Evolutionary conservation across 2,329 filamentous ascomycete genomes (phyloP).

Genomic region (Sporothrix sp.): DNA sequence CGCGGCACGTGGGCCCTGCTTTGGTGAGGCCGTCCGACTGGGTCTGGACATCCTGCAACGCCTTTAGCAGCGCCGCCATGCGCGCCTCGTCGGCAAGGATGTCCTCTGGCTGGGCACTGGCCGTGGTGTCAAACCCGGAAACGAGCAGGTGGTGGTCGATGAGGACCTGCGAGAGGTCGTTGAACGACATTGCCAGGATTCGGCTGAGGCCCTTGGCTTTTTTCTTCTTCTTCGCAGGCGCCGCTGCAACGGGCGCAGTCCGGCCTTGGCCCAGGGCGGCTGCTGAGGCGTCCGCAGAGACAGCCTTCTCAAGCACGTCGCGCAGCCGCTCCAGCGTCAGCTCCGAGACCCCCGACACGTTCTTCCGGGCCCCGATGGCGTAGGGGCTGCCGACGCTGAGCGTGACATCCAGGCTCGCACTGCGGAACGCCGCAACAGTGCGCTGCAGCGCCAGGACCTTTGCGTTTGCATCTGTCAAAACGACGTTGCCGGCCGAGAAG

Average conservation of each 20-base stretch:
- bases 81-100: constrained; percentile 57
- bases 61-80: constrained; percentile 56
- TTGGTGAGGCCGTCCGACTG: constrained; percentile 61
- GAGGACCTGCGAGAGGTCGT: constrained; percentile 78
- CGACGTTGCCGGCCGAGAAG: constrained; percentile 88
- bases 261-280: constrained; percentile 17
- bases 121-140: constrained; percentile 51
- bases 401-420: constrained; percentile 17
- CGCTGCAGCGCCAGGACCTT: constrained; percentile 75
- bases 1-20: constrained; percentile 51
- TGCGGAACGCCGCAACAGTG: constrained; percentile 18
- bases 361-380: constrained; percentile 68
- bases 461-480: constrained; percentile 75
- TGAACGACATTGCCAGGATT: constrained; percentile 72
- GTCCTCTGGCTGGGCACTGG: constrained; percentile 46
- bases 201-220: constrained; percentile 70
- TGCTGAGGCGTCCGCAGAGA: constrained; percentile 33
- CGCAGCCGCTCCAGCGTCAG: constrained; percentile 65
- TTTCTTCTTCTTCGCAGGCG: constrained; percentile 40
- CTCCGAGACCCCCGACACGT: constrained; percentile 64
- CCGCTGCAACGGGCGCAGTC: neutral
- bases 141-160: constrained; percentile 71
- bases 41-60: constrained; percentile 59
- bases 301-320: constrained; percentile 54
- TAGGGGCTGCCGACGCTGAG: constrained; percentile 17